Evolutionary conservation across 2,329 filamentous ascomycete genomes (phyloP), one percentile per base, ranked within the genome.

Genomic region (Curvularia verruculosa): DNA sequence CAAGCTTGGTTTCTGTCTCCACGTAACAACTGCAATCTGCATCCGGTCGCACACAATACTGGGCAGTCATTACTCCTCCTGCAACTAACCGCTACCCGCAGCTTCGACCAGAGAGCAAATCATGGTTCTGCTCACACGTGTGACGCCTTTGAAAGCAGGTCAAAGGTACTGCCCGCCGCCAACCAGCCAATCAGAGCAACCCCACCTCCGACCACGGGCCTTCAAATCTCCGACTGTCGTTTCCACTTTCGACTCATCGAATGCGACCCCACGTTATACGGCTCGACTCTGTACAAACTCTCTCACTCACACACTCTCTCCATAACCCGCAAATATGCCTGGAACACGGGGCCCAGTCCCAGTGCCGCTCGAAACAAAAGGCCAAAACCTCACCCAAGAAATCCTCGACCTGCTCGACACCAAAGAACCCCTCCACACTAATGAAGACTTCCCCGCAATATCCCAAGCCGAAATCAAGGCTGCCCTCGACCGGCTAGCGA

Each of bases 401-500:
- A 87, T 97, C 63, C 86, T 96, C 63, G 90, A 96, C 69, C 84
- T 92, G 21, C 77, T 83, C 60, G 78, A 78, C 62, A 70, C 72
- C 26, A 77, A 79, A 59, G 56, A 78, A 9, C 83, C 87, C 62
- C 77, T 82, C 19, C 80, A 83, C 15, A 83, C 90, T 61, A 68
- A 74, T 70, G 59, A 75, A 77, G 72, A 76, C 76, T 72, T 89
- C 66, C 72, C 78, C 36, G 66, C 80, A 13, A 75, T 82, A 58
- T 58, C 69, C 21, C 72, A 82, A 64, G 72, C 73, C 36, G 79
- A 82, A 58, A 81, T 97, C 73, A 98, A 97, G 81, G 89, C 90
- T 62, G 91, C 92, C 28, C 84, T 98, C 63, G 95, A 98, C 80
- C 87, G 92, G 66, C 85, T 99, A 51, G 84, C 83, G 28, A 95